These are phyloP conservation scores for Vinca minor DNA, from an alignment of 257 asterid genomes.

Conservation along the genomic window DNA sequence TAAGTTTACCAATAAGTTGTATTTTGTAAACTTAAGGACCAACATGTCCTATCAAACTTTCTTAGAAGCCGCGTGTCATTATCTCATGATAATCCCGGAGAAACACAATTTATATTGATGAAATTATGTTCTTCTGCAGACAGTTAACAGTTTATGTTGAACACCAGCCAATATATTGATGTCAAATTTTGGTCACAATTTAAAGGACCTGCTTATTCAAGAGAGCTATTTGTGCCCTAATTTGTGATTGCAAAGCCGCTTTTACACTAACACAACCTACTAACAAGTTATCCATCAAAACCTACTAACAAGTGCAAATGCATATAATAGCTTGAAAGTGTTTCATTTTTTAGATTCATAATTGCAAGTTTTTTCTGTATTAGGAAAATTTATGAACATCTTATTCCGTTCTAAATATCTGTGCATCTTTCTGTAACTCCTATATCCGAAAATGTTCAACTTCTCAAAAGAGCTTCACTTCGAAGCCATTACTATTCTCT, in stretches of 20 bases:
- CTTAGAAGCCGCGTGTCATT: neutral
- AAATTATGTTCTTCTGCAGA: neutral
- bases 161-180: neutral
- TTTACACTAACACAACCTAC: neutral
- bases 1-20: neutral
- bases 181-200: neutral
- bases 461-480: neutral
- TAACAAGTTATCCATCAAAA: neutral
- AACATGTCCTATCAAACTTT: neutral
- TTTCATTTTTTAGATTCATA: neutral
- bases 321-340: neutral
- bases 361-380: neutral
- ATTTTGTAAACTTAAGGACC: neutral
- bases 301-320: neutral
- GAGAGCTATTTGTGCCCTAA: neutral
- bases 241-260: neutral
- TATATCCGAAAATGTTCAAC: neutral
- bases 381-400: neutral
- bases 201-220: neutral
- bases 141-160: neutral
- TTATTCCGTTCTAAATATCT: neutral
- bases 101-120: neutral
- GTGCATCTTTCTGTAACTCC: neutral
- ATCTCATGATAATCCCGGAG: neutral
- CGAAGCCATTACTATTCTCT: neutral